Base-by-base conservation (phyloP, 371 early-diverging fungal species). In the Dichotomocladium elegans region DNA sequence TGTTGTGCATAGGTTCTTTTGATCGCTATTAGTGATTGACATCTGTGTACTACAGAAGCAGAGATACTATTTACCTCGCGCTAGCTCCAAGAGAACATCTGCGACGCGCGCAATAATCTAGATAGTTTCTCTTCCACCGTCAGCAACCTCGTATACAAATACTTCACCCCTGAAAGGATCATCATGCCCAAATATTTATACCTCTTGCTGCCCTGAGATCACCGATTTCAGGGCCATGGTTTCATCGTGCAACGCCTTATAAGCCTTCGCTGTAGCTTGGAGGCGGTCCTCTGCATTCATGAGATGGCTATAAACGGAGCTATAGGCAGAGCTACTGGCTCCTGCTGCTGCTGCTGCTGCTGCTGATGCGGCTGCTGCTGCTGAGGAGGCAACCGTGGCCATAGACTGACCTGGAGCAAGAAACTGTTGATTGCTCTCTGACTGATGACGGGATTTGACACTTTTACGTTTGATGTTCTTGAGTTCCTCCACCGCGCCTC, bases 401-500 rank as follows among this genome's bases (percentile, higher is more conserved):
- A 21, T 17, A 2, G 37, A n/a, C 21, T 37, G 37, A 15, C n/a
- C 15, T 6, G 37, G 17, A n/a, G n/a, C 17, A 5, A 37, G 21
- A 28, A 37, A 26, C 17, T 44, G 34, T 6, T 26, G 37, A 43
- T 30, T 26, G 11, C 17, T 40, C 28, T 45, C 40, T 14, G 27
- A 58, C 29, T 59, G 59, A 59, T 59, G 34, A 55, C 47, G 66
- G 5, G 68, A 47, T 60, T 76, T 81, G 22, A 81, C 67, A 55
- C 72, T 79, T 58, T 82, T 84, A 40, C 87, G 66, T 60, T 82
- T 86, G 51, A 86, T 84, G 33, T 80, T 73, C 47, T 81, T 81
- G 29, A 86, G 67, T 21, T 79, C 72, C 21, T 67, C 64, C 19
- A 80, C 54, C 15, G 75, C 80, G 2, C 87, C 87, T 50, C 78